A percentile compares a stretch with the other conserved stretches of the same genome.
These are phyloP conservation scores for Cercospora sp. DNA, from an alignment of 2,329 filamentous ascomycete genomes.

Conservation along the genomic window DNA sequence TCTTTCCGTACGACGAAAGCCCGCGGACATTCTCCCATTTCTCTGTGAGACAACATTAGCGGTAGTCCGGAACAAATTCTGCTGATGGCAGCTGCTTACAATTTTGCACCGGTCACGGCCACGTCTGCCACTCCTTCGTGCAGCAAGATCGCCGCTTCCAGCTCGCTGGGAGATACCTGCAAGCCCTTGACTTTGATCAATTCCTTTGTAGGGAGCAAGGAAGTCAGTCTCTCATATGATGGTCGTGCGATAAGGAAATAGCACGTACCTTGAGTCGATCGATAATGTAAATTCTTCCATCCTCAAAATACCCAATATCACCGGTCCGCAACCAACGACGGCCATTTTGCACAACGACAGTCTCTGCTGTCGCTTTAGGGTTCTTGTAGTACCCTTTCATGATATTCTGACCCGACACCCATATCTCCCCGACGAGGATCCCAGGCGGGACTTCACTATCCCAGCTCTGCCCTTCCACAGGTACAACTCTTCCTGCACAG, in stretches of 20 bases:
- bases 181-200: conserved; percentile 40
- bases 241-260: not conserved
- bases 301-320: not conserved
- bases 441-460: not conserved
- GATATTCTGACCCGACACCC: not conserved
- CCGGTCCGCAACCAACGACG: not conserved
- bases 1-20: not conserved
- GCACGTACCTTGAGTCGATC: not conserved
- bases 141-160: conserved; percentile 48
- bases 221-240: not conserved
- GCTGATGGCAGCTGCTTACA: not conserved
- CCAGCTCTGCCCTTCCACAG: not conserved
- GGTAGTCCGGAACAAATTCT: not conserved
- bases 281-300: not conserved
- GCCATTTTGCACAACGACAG: not conserved
- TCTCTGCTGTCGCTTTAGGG: not conserved
- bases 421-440: not conserved
- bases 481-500: not conserved
- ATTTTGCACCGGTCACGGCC: not conserved
- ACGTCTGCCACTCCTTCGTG: conserved; percentile 32
- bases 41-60: not conserved
- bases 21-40: not conserved
- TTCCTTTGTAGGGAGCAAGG: not conserved
- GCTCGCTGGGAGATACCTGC: conserved; percentile 35
- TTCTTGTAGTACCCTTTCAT: not conserved